Conservation (phyloP, 495 filamentous ascomycete genomes). For the Tricharina praecox region DNA sequence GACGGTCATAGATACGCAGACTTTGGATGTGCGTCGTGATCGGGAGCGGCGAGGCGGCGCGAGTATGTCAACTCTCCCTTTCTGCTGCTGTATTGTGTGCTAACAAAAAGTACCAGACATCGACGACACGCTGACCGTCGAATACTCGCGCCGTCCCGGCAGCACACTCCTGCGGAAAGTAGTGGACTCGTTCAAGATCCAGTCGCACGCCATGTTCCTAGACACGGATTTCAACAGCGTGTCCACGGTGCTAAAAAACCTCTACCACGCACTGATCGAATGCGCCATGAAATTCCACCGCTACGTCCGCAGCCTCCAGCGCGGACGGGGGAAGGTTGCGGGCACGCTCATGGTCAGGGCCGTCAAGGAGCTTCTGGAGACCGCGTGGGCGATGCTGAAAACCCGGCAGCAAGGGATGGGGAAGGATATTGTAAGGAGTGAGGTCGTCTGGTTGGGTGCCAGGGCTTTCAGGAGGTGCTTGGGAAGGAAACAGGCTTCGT, state of each 20-base stretch:
- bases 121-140: conserved; percentile 44
- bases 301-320: conserved; percentile 37
- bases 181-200: conserved; percentile 58
- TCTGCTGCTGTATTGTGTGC: no score
- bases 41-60: conserved; percentile 33
- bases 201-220: conserved; percentile 76
- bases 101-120: conserved; percentile 19
- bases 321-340: neutral
- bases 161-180: conserved; percentile 41
- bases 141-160: conserved; percentile 38
- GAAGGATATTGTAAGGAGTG: conserved; percentile 29
- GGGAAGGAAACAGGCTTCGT: conserved; percentile 50
- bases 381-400: conserved; percentile 49
- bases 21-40: conserved; percentile 56
- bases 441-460: conserved; percentile 48
- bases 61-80: no score
- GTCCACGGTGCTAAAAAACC: conserved; percentile 48
- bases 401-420: conserved; percentile 37
- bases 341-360: conserved; percentile 34
- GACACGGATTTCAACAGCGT: conserved; percentile 65
- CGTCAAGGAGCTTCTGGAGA: conserved; percentile 45
- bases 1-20: conserved; percentile 51
- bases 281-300: conserved; percentile 71
- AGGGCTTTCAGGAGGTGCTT: conserved; percentile 45
- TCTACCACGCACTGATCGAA: conserved; percentile 57